Conservation (phyloP, 352 stramenopile genomes). For the Globisporangium ultimum region DNA sequence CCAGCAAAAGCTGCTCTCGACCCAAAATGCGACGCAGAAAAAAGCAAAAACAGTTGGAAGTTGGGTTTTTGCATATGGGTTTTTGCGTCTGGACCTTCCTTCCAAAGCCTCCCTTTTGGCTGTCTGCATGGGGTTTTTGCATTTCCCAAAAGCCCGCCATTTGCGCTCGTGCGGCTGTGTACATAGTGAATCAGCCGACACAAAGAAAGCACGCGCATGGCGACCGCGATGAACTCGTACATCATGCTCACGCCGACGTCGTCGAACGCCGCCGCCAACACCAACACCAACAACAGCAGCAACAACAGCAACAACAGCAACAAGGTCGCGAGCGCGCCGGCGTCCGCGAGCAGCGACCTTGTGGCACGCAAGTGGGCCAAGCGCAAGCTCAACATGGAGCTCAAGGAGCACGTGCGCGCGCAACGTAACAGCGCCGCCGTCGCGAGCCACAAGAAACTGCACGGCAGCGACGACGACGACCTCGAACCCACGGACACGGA, state of each 20-base stretch:
- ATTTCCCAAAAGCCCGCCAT: too few species aligned
- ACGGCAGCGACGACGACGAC: conserved; percentile 25
- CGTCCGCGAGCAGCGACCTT: conserved; percentile 29
- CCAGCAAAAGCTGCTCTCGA: too few species aligned
- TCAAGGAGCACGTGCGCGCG: conserved; percentile 13
- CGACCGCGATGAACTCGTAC: conserved; percentile 26
- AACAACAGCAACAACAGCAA: too few species aligned
- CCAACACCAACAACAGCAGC: not conserved
- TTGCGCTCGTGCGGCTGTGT: too few species aligned
- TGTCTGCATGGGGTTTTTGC: too few species aligned
- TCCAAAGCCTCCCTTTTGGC: too few species aligned
- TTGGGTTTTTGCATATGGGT: too few species aligned
- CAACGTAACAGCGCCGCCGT: conserved; percentile 16
- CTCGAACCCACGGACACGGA: conserved; percentile 26
- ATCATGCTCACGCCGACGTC: conserved; percentile 54
- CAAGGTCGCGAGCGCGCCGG: conserved; percentile 2
- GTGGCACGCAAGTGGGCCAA: conserved; percentile 47
- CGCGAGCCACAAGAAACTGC: conserved; percentile 28
- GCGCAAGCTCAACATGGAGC: conserved; percentile 15
- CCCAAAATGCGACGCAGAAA: too few species aligned
- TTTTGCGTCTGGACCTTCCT: too few species aligned
- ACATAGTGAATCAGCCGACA: too few species aligned
- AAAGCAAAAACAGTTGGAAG: too few species aligned
- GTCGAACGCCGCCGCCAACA: conserved; percentile 12
- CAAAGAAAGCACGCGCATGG: not conserved